Evolutionary conservation across 768 basidiomycete species (phyloP).

Genomic region (Termitomyces sp.): DNA sequence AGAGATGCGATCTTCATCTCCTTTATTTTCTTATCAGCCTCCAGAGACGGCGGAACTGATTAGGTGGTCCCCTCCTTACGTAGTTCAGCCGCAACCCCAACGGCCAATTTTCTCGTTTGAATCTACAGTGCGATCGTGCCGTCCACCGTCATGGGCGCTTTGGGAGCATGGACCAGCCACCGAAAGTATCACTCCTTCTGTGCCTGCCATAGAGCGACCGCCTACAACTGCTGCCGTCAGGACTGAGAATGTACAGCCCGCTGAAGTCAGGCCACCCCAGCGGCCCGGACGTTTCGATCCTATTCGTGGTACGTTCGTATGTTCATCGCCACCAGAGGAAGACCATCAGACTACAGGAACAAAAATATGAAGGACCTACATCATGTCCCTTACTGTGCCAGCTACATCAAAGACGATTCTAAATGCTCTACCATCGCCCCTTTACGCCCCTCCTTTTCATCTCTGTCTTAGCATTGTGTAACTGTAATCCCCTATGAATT

Average conservation of each 20-base stretch:
- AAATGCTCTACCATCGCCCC: slow-evolving; percentile 6
- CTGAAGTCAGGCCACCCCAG: slow-evolving; percentile 19
- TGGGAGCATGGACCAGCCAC: slow-evolving; percentile 23
- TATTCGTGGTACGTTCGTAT: slow-evolving; percentile 40
- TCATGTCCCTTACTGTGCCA: slow-evolving; percentile 12
- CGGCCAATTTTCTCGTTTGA: slow-evolving; percentile 47
- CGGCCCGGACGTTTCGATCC: slow-evolving; percentile 47
- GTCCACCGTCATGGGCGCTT: slow-evolving; percentile 29
- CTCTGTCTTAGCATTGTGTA: slow-evolving; percentile 1
- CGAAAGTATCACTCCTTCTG: slow-evolving; percentile 22
- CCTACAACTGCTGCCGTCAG: not conserved
- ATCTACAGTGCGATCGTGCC: slow-evolving; percentile 31
- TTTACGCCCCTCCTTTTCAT: slow-evolving; percentile 3
- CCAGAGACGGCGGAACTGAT: slow-evolving; percentile 23
- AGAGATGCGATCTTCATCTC: slow-evolving; percentile 26
- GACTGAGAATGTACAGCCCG: not conserved
- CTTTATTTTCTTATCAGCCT: slow-evolving; percentile 29
- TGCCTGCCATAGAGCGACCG: slow-evolving; percentile 4
- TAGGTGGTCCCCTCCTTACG: slow-evolving; percentile 42
- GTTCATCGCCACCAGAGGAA: slow-evolving; percentile 18
- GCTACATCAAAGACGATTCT: slow-evolving; percentile 8
- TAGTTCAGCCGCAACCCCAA: slow-evolving; percentile 60
- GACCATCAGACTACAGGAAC: slow-evolving; percentile 15
- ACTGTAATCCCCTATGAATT: not conserved
- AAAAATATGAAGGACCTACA: slow-evolving; percentile 9